phyloP scores from a whole-genome alignment of 768 basidiomycete species.

The Leccinum longicurvipes region DNA sequence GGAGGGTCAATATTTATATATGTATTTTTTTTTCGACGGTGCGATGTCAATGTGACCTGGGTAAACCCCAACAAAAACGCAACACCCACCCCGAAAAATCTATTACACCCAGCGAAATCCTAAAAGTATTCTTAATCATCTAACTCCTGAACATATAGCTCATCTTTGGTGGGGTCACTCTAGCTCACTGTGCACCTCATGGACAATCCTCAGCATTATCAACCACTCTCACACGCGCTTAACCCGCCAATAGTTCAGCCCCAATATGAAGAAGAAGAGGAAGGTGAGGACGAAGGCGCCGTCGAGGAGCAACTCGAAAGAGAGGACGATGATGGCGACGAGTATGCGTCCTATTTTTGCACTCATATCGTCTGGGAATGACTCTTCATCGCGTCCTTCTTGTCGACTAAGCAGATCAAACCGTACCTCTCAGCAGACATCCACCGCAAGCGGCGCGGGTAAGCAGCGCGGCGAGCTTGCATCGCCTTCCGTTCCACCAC shows the following conservation, averaged over 20 bases:
- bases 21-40: slow-evolving; percentile 23
- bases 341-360: slow-evolving; percentile 20
- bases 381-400: slow-evolving; percentile 6
- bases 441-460: slow-evolving; percentile 13
- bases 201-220: slow-evolving; percentile 78
- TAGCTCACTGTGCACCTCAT: slow-evolving; percentile 21
- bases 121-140: slow-evolving; percentile 19
- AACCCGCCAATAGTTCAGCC: slow-evolving; percentile 46
- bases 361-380: not conserved
- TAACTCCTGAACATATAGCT: slow-evolving; percentile 23
- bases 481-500: slow-evolving; percentile 27
- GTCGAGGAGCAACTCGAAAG: slow-evolving; percentile 64
- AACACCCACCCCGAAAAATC: slow-evolving; percentile 29
- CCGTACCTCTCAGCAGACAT: slow-evolving; percentile 13
- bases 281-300: slow-evolving; percentile 74
- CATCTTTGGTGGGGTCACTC: slow-evolving; percentile 7
- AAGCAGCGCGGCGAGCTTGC: slow-evolving; percentile 23
- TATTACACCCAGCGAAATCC: slow-evolving; percentile 31
- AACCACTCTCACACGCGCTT: slow-evolving; percentile 76
- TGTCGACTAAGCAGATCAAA: slow-evolving; percentile 18
- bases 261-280: slow-evolving; percentile 51
- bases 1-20: slow-evolving; percentile 23
- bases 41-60: slow-evolving; percentile 21
- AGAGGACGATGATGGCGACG: slow-evolving; percentile 43
- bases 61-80: slow-evolving; percentile 28